These are phyloP conservation scores for Cytospora piceicola DNA, from an alignment of 2,329 filamentous ascomycete species.

Conservation along the genomic window DNA sequence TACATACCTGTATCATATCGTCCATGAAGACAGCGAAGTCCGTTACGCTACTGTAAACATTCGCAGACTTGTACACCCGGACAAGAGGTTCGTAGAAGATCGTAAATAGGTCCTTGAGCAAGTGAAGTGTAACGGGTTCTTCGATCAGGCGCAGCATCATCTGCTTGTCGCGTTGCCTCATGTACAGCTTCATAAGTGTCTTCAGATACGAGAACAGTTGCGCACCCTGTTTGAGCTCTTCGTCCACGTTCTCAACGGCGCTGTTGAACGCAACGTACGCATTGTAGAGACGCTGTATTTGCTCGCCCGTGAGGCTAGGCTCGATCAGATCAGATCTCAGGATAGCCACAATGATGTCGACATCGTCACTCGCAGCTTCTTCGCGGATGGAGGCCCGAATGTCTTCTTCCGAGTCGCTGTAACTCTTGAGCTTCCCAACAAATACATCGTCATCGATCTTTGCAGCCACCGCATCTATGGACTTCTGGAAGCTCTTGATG, in stretches of 20 bases:
- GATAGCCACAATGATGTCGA: conserved; percentile 86
- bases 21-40: conserved; percentile 94
- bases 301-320: conserved; percentile 71
- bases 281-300: conserved; percentile 87
- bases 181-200: conserved; percentile 89
- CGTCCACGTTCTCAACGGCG: conserved; percentile 87
- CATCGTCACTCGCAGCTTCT: conserved; percentile 72
- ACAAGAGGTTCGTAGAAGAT: conserved; percentile 99
- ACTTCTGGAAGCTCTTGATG: conserved; percentile 81
- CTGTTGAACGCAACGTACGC: conserved; percentile 96
- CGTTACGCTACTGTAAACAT: conserved; percentile 95
- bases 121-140: conserved; percentile 93
- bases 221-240: conserved; percentile 85
- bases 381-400: conserved; percentile 74
- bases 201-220: conserved; percentile 94
- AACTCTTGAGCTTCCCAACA: conserved; percentile 79
- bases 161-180: conserved; percentile 87
- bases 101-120: conserved; percentile 94
- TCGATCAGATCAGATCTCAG: conserved; percentile 77
- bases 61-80: conserved; percentile 96
- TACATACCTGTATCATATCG: conserved; percentile 78
- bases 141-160: conserved; percentile 98
- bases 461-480: conserved; percentile 74
- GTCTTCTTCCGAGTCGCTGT: conserved; percentile 74
- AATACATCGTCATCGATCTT: conserved; percentile 85